A percentile compares a stretch with the other conserved stretches of the same genome.
These are phyloP conservation scores for Incumbomyces lentus DNA, from an alignment of 2,329 filamentous ascomycete species.

Conservation along the genomic window DNA sequence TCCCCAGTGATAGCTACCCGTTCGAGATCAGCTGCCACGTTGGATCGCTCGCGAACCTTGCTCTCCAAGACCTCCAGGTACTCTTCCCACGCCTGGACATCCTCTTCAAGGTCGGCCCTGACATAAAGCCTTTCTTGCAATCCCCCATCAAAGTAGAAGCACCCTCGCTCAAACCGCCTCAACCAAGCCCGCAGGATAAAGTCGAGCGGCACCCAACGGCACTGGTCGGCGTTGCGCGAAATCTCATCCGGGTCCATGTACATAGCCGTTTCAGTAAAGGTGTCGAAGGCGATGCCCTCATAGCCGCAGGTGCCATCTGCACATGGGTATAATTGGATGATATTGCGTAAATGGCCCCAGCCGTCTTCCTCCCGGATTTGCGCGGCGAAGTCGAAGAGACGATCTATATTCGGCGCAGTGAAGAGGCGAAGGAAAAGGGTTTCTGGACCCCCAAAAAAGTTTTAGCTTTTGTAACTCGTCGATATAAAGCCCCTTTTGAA, in stretches of 20 bases:
- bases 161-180: neutral
- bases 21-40: neutral
- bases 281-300: constrained; percentile 1
- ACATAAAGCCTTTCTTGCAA: neutral
- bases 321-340: constrained; percentile 1
- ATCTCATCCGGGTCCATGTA: neutral
- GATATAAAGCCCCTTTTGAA: neutral
- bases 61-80: neutral
- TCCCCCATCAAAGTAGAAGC: neutral
- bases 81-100: neutral
- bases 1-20: neutral
- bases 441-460: neutral
- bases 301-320: neutral
- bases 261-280: constrained; percentile 1
- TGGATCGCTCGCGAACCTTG: neutral
- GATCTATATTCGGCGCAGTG: neutral
- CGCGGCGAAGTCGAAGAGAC: neutral
- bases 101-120: neutral
- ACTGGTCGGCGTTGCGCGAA: neutral
- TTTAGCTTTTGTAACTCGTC: neutral
- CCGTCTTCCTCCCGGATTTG: neutral
- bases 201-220: neutral
- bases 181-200: neutral
- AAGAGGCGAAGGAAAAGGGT: neutral
- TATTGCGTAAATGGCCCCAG: neutral